A percentile compares a stretch with the other conserved stretches of the same genome.
Evolutionary conservation across 352 stramenopile species (phyloP).

Genomic region (Phytophthora fragariae): DNA sequence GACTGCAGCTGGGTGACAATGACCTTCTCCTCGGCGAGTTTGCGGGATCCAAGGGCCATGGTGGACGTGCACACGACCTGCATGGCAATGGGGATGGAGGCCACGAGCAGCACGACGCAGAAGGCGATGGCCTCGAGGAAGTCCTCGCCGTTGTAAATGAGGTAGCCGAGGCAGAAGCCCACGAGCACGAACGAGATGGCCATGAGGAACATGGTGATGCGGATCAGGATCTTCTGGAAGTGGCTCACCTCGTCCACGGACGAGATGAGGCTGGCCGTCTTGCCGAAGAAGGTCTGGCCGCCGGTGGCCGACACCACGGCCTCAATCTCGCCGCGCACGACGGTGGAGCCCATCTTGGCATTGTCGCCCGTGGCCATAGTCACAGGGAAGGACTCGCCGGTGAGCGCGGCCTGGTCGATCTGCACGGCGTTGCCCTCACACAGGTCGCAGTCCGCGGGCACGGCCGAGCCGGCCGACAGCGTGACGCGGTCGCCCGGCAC

Average conservation of each 20-base stretch:
- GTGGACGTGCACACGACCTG: conserved; percentile 94
- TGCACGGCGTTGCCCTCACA: conserved; percentile 86
- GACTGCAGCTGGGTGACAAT: conserved; percentile 92
- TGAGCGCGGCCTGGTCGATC: conserved; percentile 94
- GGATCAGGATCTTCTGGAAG: conserved; percentile 93
- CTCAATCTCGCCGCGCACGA: conserved; percentile 92
- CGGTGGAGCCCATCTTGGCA: conserved; percentile 88
- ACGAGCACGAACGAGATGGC: conserved; percentile 89
- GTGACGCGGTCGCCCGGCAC: conserved; percentile 96
- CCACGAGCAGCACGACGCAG: conserved; percentile 91
- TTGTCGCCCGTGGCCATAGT: conserved; percentile 82
- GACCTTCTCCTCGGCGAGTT: conserved; percentile 92
- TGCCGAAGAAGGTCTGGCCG: conserved; percentile 93
- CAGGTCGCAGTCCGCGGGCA: conserved; percentile 93
- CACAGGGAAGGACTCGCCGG: conserved; percentile 95
- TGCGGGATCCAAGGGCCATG: conserved; percentile 92
- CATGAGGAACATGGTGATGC: conserved; percentile 93
- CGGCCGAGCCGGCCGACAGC: conserved; percentile 87
- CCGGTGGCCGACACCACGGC: conserved; percentile 92
- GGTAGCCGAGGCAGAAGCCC: conserved; percentile 86
- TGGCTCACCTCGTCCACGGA: conserved; percentile 80
- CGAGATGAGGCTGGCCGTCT: conserved; percentile 81
- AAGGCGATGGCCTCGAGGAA: conserved; percentile 88
- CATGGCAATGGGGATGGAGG: conserved; percentile 95
- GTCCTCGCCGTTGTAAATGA: conserved; percentile 84